Evolutionary conservation across 345 rosid genomes (phyloP).

Genomic region (Viola odorata): DNA sequence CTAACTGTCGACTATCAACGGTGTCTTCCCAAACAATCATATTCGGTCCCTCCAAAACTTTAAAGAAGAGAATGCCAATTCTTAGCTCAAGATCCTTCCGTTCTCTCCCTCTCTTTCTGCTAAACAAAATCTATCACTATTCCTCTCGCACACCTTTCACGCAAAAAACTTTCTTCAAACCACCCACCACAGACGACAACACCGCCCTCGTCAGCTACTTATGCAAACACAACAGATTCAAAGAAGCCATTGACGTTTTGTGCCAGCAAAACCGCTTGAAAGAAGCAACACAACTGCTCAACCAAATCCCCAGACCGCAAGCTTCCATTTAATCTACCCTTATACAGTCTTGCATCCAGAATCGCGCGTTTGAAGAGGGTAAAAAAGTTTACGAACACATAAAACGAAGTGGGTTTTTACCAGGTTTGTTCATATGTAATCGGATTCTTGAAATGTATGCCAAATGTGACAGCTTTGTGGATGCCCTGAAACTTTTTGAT

Average conservation of each 20-base stretch:
- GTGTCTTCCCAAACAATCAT: neutral
- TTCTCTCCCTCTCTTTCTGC: constrained; percentile 2
- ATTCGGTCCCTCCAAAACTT: neutral
- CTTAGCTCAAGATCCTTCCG: constrained; percentile 4
- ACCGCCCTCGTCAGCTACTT: constrained; percentile 29
- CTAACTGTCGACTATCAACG: neutral
- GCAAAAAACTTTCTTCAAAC: constrained; percentile 37
- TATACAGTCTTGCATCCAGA: constrained; percentile 45
- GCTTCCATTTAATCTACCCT: constrained; percentile 62
- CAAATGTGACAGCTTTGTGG: constrained; percentile 45
- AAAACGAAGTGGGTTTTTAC: constrained; percentile 50
- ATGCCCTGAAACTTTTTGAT: constrained; percentile 57
- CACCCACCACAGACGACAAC: constrained; percentile 28
- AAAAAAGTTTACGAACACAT: constrained; percentile 52
- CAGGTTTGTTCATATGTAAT: constrained; percentile 58
- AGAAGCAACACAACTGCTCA: constrained; percentile 58
- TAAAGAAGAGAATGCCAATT: too few relatives aligned
- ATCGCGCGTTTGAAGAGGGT: constrained; percentile 47
- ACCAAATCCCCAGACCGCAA: constrained; percentile 42
- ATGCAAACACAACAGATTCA: constrained; percentile 37
- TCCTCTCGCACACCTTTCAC: constrained; percentile 26
- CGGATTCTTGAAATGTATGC: constrained; percentile 64
- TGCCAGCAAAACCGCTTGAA: constrained; percentile 43
- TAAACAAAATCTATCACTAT: constrained; percentile 15
- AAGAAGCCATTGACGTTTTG: constrained; percentile 60